Conservation (phyloP, 1,284 basidiomycete genomes). For the Pseudozyma thailandica region DNA sequence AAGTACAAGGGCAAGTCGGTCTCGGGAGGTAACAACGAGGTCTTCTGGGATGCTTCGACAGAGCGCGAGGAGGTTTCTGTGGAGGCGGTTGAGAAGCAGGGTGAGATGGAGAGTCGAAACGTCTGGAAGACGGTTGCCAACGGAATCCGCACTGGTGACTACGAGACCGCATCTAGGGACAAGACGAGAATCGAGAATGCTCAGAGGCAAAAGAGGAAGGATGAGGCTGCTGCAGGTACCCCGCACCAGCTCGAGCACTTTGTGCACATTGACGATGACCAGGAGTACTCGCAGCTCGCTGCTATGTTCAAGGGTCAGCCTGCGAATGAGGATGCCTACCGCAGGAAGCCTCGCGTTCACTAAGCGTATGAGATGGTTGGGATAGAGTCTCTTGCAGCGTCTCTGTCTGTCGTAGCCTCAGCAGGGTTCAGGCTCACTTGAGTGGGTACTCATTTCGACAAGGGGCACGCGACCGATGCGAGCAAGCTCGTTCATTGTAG, state of each 20-base stretch:
- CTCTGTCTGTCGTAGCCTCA: no score
- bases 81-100: slow-evolving; percentile 75
- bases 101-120: slow-evolving; percentile 85
- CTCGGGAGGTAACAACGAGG: slow-evolving; percentile 61
- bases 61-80: slow-evolving; percentile 79
- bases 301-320: slow-evolving; percentile 58
- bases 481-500: no score
- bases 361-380: neutral
- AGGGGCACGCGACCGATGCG: no score
- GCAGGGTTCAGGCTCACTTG: no score
- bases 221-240: slow-evolving; percentile 79
- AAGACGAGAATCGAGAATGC: slow-evolving; percentile 96
- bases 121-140: slow-evolving; percentile 89
- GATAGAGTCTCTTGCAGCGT: neutral
- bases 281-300: slow-evolving; percentile 64
- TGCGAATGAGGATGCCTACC: slow-evolving; percentile 53
- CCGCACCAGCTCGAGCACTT: slow-evolving; percentile 74
- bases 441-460: no score
- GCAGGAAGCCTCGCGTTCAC: slow-evolving; percentile 36
- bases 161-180: slow-evolving; percentile 87
- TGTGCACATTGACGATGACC: slow-evolving; percentile 65
- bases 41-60: slow-evolving; percentile 72
- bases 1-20: slow-evolving; percentile 68
- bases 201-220: slow-evolving; percentile 86
- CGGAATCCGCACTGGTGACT: slow-evolving; percentile 90